These are phyloP conservation scores for Trypanosoma vivax DNA, from an alignment of 208 protist species.

Conservation along the genomic window DNA sequence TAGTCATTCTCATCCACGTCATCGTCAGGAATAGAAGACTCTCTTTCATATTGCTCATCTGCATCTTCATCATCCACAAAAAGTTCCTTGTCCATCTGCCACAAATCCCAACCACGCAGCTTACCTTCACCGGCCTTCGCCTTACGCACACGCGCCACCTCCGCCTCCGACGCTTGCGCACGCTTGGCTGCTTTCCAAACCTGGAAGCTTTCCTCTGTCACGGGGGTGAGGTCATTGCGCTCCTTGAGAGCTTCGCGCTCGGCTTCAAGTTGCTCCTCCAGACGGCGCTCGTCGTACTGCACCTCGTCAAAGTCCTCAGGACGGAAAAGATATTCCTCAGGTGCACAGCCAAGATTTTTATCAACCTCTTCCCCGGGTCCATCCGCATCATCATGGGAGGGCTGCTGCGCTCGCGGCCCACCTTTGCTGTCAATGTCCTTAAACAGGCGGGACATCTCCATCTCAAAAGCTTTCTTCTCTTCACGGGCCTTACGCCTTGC, in stretches of 20 bases:
- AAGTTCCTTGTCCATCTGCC: constrained; percentile 78
- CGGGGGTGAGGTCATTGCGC: constrained; percentile 69
- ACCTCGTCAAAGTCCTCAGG: constrained; percentile 88
- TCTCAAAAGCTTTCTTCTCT: constrained; percentile 72
- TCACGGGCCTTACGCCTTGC: constrained; percentile 62
- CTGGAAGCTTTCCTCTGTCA: constrained; percentile 78
- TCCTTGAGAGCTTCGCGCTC: constrained; percentile 76
- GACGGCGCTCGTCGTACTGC: constrained; percentile 63
- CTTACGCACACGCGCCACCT: constrained; percentile 52
- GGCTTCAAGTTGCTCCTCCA: constrained; percentile 83
- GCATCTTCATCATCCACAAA: constrained; percentile 84
- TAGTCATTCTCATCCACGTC: constrained; percentile 50
- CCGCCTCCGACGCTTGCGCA: constrained; percentile 49
- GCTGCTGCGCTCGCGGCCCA: background rate
- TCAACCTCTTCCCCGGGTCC: constrained; percentile 24
- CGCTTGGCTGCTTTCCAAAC: constrained; percentile 65
- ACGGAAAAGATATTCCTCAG: constrained; percentile 84
- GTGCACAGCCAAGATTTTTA: constrained; percentile 45
- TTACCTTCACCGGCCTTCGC: constrained; percentile 70
- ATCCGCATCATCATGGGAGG: constrained; percentile 2
- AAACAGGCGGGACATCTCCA: constrained; percentile 81
- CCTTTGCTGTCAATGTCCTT: constrained; percentile 37
- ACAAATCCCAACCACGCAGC: constrained; percentile 75
- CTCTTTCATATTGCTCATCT: constrained; percentile 70
- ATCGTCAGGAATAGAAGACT: constrained; percentile 37